phyloP scores from a whole-genome alignment of 176 grass and related monocot species.

The Pharus latifolius region DNA sequence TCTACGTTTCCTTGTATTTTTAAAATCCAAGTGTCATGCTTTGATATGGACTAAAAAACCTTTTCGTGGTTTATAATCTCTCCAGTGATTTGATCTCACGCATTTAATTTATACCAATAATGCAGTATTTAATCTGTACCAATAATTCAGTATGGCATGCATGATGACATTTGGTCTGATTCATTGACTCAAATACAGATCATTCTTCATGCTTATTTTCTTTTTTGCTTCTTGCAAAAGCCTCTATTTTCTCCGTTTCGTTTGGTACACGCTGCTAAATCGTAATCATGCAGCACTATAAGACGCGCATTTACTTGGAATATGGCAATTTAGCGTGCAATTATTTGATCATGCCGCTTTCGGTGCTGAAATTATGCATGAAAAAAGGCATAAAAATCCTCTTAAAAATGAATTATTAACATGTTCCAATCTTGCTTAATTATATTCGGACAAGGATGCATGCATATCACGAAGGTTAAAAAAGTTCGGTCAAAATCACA shows the following conservation, averaged over 20 bases:
- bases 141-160: no score
- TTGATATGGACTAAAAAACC: background rate
- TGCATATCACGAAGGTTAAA: no score
- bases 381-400: no score
- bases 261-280: background rate
- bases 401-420: no score
- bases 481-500: no score
- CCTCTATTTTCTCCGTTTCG: background rate
- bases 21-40: background rate
- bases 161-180: background rate
- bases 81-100: background rate
- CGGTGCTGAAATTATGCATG: background rate
- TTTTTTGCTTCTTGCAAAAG: conserved; percentile 3
- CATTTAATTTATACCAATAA: no score
- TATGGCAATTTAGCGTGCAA: background rate
- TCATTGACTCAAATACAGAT: background rate
- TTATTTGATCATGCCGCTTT: background rate
- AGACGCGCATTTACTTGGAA: conserved; percentile 8
- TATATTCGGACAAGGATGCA: no score
- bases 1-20: background rate
- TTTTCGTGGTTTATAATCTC: background rate
- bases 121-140: no score
- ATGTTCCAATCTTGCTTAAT: no score
- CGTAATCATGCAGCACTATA: background rate
- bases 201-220: background rate